Base-by-base conservation (phyloP, 345 rosid species). In the Eucalyptus microcorys region DNA sequence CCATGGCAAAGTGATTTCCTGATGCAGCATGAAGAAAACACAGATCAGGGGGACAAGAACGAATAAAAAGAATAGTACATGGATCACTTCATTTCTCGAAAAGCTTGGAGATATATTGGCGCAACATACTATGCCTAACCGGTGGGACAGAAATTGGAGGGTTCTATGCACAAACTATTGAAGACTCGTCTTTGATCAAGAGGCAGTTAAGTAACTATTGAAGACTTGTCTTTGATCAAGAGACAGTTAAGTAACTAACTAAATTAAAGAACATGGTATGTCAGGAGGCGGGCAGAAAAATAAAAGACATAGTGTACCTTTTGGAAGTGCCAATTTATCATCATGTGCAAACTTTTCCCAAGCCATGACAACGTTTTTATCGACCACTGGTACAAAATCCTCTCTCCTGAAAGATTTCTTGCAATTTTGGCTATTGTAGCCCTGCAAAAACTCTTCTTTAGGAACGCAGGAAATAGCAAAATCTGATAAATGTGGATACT, bases 291-390 rank as follows among this genome's bases (percentile, higher is more conserved):
- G 81, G 26, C 26, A 22, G 19, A 71, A 34, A 17, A 71, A 71
- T 42, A 71, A 40, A 71, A 40, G 61, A 32, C 40, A 71, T 66
- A 53, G 68, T 32, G 61, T 92, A 94, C 99, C 95, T 89, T 93
- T 93, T 4, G 89, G 55, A 81, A 90, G 91, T 66, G 91, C 86
- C 66, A 90, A 87, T 45, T 85, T 93, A 6, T 91, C 94, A 86
- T 93, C 92, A 49, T 89, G 92, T 34, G 89, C 89, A 84, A 81
- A 79, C 68, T 94, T 93, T 81, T 88, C 90, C 96, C 94, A 93
- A 21, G 90, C 89, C 47, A 92, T 76, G 88, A 93, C 92, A 22
- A 92, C 88, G 24, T 90, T 59, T 90, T 93, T 94, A 42, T 93
- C 93, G 52, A 92, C 88, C 76, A 93, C 21, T 6, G 92, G 93